Evolutionary conservation across 139 green algal species (phyloP).

Genomic region (Chlamydomonas sphaeroides): DNA sequence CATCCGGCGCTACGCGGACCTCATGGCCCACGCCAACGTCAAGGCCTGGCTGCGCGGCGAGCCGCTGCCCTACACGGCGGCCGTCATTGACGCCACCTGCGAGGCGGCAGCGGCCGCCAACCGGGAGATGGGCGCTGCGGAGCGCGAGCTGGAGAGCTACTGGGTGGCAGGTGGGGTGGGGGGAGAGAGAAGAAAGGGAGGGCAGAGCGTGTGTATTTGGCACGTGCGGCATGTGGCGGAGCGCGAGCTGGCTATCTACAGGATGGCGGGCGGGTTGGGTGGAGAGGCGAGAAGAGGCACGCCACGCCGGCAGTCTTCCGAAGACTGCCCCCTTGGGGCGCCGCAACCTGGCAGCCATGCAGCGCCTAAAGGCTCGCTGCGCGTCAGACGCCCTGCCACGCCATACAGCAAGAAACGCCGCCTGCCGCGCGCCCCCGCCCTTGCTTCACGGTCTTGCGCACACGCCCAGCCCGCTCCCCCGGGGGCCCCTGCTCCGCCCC

Average conservation of each 20-base stretch:
- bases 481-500: neutral
- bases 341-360: too few species aligned
- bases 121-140: slow-evolving; percentile 52
- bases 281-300: too few species aligned
- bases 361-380: too few species aligned
- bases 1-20: slow-evolving; percentile 67
- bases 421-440: too few species aligned
- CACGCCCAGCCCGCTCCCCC: too few species aligned
- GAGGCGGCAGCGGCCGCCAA: slow-evolving; percentile 1
- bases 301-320: too few species aligned
- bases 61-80: slow-evolving; percentile 47
- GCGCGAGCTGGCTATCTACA: too few species aligned
- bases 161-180: slow-evolving; percentile 63
- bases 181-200: neutral
- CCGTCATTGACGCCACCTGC: slow-evolving; percentile 45
- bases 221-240: neutral
- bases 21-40: slow-evolving; percentile 86
- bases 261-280: too few species aligned
- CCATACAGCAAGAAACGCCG: too few species aligned
- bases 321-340: too few species aligned
- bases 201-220: neutral
- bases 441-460: too few species aligned
- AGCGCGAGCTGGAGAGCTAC: slow-evolving; percentile 64
- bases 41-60: slow-evolving; percentile 57
- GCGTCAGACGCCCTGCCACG: too few species aligned